Conservation (phyloP, 768 basidiomycete genomes). For the Tylopilus cervinicoccineus region DNA sequence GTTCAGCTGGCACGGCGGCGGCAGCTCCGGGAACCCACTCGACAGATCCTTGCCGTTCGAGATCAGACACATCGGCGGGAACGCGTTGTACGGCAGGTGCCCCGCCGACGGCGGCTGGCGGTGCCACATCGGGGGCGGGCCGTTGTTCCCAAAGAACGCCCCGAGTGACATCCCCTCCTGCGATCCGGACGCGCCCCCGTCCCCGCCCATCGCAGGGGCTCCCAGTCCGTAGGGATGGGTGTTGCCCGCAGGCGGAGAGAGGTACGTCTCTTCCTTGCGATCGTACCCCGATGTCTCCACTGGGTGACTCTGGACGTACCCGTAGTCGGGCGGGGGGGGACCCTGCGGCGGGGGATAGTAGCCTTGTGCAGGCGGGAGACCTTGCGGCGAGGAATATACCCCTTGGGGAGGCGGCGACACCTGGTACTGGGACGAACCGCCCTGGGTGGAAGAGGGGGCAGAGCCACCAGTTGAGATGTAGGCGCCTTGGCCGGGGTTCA, state of each 20-base stretch:
- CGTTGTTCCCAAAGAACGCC: constrained; percentile 27
- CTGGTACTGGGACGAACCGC: neutral
- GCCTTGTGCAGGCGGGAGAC: constrained; percentile 8
- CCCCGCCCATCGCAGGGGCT: too few relatives aligned
- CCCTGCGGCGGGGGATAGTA: constrained; percentile 4
- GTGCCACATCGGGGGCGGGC: constrained; percentile 25
- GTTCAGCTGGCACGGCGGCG: constrained; percentile 36
- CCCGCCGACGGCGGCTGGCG: constrained; percentile 11
- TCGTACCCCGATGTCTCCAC: neutral
- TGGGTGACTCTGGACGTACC: constrained; percentile 6
- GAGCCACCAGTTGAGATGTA: too few relatives aligned
- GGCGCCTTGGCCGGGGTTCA: neutral
- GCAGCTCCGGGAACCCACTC: constrained; percentile 41
- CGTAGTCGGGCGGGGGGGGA: constrained; percentile 16
- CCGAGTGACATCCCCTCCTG: constrained; percentile 21
- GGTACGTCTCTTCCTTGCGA: neutral
- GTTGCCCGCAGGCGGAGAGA: neutral
- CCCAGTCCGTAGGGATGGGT: neutral
- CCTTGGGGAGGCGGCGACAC: too few relatives aligned
- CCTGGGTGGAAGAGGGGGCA: constrained; percentile 1
- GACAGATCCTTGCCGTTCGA: constrained; percentile 28
- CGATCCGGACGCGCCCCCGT: neutral
- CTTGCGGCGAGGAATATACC: too few relatives aligned
- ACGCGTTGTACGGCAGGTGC: constrained; percentile 16
- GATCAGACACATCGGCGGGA: constrained; percentile 30